These are phyloP conservation scores for Spergularia marina DNA, from an alignment of 148 eudicot species.

Conservation along the genomic window DNA sequence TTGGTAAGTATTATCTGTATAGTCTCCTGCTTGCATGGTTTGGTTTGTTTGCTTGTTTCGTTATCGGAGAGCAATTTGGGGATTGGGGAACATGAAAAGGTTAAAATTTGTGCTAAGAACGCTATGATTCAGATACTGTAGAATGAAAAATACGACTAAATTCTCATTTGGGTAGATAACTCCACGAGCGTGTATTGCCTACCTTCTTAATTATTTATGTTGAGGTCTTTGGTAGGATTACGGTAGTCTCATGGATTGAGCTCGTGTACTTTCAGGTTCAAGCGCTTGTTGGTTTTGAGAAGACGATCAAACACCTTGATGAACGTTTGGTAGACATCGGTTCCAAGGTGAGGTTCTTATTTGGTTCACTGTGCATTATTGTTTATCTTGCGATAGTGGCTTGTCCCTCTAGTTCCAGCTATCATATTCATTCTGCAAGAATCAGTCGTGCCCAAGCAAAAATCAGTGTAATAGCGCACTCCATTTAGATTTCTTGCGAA, in stretches of 20 bases:
- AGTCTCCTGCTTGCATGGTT: background rate
- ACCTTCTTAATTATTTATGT: no score
- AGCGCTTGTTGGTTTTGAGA: conserved; percentile 94
- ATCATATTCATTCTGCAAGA: background rate
- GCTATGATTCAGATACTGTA: no score
- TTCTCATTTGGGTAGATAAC: no score
- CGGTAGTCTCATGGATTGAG: conserved; percentile 10
- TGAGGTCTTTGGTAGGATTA: background rate
- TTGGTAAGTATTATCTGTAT: conserved; percentile 48
- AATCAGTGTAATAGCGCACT: no score
- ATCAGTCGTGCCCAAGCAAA: no score
- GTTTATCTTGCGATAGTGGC: background rate
- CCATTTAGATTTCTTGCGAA: no score
- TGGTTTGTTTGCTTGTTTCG: background rate
- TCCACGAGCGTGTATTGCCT: no score
- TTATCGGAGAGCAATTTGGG: background rate
- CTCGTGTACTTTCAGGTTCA: conserved; percentile 53
- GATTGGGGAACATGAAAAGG: background rate
- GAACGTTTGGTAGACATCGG: conserved; percentile 74
- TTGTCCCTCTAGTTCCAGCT: no score
- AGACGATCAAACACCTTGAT: conserved; percentile 88
- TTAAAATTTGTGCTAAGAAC: no score
- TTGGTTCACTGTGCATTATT: background rate
- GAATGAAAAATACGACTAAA: no score
- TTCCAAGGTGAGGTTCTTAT: conserved; percentile 54